phyloP scores from a whole-genome alignment of 2,329 filamentous ascomycete genomes.

The Ceratocystis papillata region DNA sequence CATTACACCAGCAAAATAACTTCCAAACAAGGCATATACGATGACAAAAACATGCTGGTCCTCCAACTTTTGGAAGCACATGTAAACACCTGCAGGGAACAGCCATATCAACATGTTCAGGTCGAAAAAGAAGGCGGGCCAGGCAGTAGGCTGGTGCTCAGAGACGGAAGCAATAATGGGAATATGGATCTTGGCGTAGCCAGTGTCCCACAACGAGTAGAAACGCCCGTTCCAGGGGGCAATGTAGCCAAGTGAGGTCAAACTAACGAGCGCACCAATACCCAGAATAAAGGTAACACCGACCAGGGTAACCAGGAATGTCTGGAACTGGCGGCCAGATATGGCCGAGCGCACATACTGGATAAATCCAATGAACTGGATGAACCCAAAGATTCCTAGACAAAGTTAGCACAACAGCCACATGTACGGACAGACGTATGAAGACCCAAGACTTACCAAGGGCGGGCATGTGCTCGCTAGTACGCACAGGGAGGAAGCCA shows the following conservation, averaged over 20 bases:
- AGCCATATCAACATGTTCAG: constrained; percentile 98
- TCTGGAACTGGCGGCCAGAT: constrained; percentile 87
- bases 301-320: constrained; percentile 67
- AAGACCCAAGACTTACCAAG: constrained; percentile 51
- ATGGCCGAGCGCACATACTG: constrained; percentile 83
- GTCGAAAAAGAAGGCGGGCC: constrained; percentile 99
- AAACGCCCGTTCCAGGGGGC: constrained; percentile 97
- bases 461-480: constrained; percentile 96
- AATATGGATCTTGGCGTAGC: constrained; percentile 98
- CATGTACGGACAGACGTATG: neutral
- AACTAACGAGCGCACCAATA: constrained; percentile 64
- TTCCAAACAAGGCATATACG: constrained; percentile 91
- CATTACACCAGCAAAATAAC: constrained; percentile 99
- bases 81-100: constrained; percentile 95
- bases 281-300: constrained; percentile 63
- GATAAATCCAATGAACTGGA: constrained; percentile 86
- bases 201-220: constrained; percentile 98
- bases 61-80: constrained; percentile 86
- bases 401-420: neutral
- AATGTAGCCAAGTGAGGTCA: constrained; percentile 83
- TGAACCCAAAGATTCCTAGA: constrained; percentile 84
- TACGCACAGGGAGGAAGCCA: constrained; percentile 89
- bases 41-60: constrained; percentile 98
- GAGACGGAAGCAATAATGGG: constrained; percentile 99
- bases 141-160: constrained; percentile 96